Conservation (phyloP, 805 yeast species). For the Scheffersomyces stipitis region DNA sequence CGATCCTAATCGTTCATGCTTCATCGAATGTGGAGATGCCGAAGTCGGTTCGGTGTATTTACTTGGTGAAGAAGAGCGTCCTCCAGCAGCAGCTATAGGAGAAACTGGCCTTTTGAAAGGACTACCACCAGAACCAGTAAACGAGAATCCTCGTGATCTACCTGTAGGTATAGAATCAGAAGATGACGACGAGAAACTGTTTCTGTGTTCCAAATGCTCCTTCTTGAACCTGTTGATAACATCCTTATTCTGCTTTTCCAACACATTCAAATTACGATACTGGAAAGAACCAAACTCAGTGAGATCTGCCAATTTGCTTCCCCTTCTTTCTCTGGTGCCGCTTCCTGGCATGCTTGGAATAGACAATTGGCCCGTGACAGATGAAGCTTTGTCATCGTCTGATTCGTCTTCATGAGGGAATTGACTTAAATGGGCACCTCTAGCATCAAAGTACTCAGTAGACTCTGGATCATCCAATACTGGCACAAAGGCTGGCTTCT, state of each 20-base stretch:
- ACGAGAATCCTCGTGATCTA: slow-evolving; percentile 33
- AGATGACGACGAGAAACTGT: slow-evolving; percentile 49
- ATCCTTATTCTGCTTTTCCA: slow-evolving; percentile 93
- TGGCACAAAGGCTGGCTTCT: slow-evolving; percentile 84
- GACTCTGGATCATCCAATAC: slow-evolving; percentile 73
- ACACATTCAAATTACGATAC: slow-evolving; percentile 82
- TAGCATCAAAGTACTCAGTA: slow-evolving; percentile 85
- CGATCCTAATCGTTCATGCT: slow-evolving; percentile 33
- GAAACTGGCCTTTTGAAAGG: slow-evolving; percentile 50
- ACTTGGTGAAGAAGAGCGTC: slow-evolving; percentile 28
- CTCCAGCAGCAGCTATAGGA: slow-evolving; percentile 26
- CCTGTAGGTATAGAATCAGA: slow-evolving; percentile 41
- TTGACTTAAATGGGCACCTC: slow-evolving; percentile 78
- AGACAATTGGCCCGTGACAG: background rate
- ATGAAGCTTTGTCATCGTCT: slow-evolving; percentile 25
- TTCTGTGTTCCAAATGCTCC: slow-evolving; percentile 70
- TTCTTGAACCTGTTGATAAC: slow-evolving; percentile 81
- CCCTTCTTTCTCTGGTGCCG: slow-evolving; percentile 61
- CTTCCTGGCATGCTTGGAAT: background rate
- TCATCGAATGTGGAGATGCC: slow-evolving; percentile 14
- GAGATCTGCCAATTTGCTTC: slow-evolving; percentile 70
- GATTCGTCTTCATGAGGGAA: slow-evolving; percentile 53
- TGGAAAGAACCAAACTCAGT: slow-evolving; percentile 90
- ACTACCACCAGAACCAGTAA: slow-evolving; percentile 21
- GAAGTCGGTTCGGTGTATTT: slow-evolving; percentile 19